phyloP scores from a whole-genome alignment of 257 asterid genomes.

The Apocynum venetum region DNA sequence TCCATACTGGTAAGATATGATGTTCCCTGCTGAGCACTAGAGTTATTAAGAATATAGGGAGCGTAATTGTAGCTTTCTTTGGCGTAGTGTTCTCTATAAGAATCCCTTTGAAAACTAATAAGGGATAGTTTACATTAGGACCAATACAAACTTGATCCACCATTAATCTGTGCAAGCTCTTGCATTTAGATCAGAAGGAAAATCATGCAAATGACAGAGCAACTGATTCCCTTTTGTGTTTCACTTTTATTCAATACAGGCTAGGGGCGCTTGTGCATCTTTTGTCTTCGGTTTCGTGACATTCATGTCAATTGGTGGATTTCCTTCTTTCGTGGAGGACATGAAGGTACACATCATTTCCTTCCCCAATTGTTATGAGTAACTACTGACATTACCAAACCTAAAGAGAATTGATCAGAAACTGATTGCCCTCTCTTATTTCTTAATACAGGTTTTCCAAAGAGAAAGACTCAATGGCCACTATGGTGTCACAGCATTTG shows the following conservation, averaged over 20 bases:
- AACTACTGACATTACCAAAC: background rate
- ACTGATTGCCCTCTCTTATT: background rate
- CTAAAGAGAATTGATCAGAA: background rate
- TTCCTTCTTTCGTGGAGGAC: slow-evolving; percentile 99
- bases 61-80: no score
- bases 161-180: background rate
- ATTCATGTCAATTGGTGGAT: slow-evolving; percentile 97
- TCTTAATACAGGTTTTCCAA: slow-evolving; percentile 65
- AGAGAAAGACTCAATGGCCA: slow-evolving; percentile 97
- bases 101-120: no score
- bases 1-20: slow-evolving; percentile 59
- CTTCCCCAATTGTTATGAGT: background rate
- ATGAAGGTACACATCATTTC: slow-evolving; percentile 57
- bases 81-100: no score
- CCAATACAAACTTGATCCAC: background rate
- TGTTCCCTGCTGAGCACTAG: no score
- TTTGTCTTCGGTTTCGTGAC: slow-evolving; percentile 95
- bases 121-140: background rate
- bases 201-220: background rate
- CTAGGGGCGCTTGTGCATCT: slow-evolving; percentile 96
- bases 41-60: no score
- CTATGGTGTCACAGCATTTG: slow-evolving; percentile 88
- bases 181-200: no score
- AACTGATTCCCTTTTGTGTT: background rate
- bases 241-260: slow-evolving; percentile 37